Evolutionary conservation across 805 yeast species (phyloP).

Genomic region (Spencermartinsiella europaea): DNA sequence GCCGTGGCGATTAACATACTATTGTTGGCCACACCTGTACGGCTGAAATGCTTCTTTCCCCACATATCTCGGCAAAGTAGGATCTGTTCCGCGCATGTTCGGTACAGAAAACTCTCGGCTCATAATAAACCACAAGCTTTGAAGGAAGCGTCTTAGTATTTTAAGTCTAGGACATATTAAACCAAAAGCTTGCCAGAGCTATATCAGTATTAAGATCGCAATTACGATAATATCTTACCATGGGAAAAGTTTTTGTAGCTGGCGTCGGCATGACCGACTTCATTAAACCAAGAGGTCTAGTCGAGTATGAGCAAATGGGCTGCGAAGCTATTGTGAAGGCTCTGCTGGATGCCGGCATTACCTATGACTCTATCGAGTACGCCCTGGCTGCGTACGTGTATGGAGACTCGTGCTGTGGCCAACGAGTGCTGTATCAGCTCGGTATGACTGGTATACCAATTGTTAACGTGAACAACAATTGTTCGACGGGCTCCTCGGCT

Average conservation of each 20-base stretch:
- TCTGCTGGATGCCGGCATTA: slow-evolving; percentile 23
- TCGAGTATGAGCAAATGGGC: slow-evolving; percentile 24
- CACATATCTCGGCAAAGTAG: too few relatives aligned
- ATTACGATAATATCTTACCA: too few relatives aligned
- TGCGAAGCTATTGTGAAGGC: slow-evolving; percentile 26
- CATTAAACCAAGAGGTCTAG: slow-evolving; percentile 23
- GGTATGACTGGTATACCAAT: slow-evolving; percentile 26
- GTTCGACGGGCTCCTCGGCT: slow-evolving; percentile 25
- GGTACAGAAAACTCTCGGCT: too few relatives aligned
- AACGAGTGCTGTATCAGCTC: slow-evolving; percentile 24
- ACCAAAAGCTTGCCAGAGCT: too few relatives aligned
- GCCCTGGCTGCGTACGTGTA: slow-evolving; percentile 22
- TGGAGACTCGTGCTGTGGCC: slow-evolving; percentile 25
- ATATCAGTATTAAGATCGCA: too few relatives aligned
- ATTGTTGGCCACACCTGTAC: too few relatives aligned
- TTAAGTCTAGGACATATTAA: too few relatives aligned
- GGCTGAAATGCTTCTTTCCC: too few relatives aligned
- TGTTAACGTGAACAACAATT: slow-evolving; percentile 24
- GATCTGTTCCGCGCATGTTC: too few relatives aligned
- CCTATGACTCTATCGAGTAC: slow-evolving; percentile 22
- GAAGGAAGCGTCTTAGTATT: too few relatives aligned
- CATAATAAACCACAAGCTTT: too few relatives aligned
- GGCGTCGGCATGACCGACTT: slow-evolving; percentile 28
- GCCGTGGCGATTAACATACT: too few relatives aligned
- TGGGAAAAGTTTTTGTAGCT: slow-evolving; percentile 19